These are phyloP conservation scores for Helminthosporium solani DNA, from an alignment of 2,329 filamentous ascomycete species.

Conservation along the genomic window DNA sequence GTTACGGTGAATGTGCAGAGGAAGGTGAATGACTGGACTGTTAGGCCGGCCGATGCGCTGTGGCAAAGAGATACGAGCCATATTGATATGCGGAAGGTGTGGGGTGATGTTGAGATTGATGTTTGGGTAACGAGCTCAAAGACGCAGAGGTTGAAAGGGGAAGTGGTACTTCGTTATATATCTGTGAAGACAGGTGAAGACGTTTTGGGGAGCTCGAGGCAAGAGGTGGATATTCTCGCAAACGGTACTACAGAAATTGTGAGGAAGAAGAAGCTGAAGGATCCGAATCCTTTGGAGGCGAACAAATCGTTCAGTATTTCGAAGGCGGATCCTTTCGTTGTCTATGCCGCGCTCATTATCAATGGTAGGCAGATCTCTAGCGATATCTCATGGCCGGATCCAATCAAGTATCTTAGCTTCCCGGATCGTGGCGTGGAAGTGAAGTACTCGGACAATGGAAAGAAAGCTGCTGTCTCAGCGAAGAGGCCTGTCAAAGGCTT, in stretches of 20 bases:
- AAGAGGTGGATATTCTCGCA: conserved; percentile 10
- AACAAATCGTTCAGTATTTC: conserved; percentile 11
- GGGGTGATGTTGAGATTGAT: conserved; percentile 21
- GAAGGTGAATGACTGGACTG: conserved; percentile 19
- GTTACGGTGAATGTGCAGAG: conserved; percentile 18
- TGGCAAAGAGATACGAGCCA: conserved; percentile 34
- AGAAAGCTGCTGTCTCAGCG: conserved; percentile 9
- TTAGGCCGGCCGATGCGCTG: conserved; percentile 25
- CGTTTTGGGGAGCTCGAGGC: not conserved
- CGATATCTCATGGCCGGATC: conserved; percentile 24
- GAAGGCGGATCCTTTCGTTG: conserved; percentile 20
- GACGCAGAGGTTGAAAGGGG: conserved; percentile 6
- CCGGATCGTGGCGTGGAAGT: conserved; percentile 13
- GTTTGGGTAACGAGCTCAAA: conserved; percentile 19
- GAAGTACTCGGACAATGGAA: conserved; percentile 8
- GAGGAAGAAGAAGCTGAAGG: conserved; percentile 5
- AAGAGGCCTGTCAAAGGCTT: conserved; percentile 23
- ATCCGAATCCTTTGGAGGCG: conserved; percentile 6
- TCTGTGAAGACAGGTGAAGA: conserved; percentile 17
- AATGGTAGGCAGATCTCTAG: conserved; percentile 11
- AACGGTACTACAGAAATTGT: conserved; percentile 23
- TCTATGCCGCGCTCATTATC: conserved; percentile 12
- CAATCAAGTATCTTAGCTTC: conserved; percentile 24
- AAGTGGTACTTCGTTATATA: conserved; percentile 14
- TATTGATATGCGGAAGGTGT: conserved; percentile 22